Conservation (phyloP, 2,329 filamentous ascomycete species). For the Aureobasidium leucospermi region DNA sequence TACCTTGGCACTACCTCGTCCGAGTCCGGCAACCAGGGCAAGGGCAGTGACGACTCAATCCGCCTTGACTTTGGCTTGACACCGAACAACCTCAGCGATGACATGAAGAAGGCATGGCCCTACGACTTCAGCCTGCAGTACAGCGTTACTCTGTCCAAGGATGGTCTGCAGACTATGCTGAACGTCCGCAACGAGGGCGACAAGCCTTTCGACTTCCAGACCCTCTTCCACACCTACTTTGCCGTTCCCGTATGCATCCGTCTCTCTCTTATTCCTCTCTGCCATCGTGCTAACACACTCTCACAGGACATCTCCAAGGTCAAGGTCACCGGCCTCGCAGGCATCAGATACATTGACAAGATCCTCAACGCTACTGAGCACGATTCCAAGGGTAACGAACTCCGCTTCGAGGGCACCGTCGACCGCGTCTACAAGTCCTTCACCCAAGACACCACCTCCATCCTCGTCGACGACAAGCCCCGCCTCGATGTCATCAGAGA, state of each 20-base stretch:
- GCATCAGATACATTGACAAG: constrained; percentile 77
- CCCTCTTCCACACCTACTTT: constrained; percentile 87
- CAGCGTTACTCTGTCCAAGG: constrained; percentile 74
- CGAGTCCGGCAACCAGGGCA: constrained; percentile 43
- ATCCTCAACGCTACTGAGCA: constrained; percentile 56
- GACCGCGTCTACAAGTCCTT: constrained; percentile 77
- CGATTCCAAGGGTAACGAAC: constrained; percentile 55
- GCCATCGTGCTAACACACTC: neutral
- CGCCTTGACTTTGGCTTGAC: constrained; percentile 96
- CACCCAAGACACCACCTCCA: constrained; percentile 54
- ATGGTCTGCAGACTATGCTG: constrained; percentile 70
- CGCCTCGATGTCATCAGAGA: constrained; percentile 72
- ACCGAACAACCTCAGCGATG: constrained; percentile 60
- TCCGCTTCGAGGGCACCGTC: constrained; percentile 70
- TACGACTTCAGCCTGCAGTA: constrained; percentile 87
- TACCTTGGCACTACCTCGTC: constrained; percentile 82
- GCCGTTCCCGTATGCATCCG: constrained; percentile 57
- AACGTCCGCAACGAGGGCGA: constrained; percentile 84
- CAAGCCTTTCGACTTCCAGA: constrained; percentile 81
- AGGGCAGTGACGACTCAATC: constrained; percentile 56
- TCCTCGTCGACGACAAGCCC: constrained; percentile 56
- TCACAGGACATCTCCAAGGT: constrained; percentile 69
- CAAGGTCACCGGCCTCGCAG: constrained; percentile 67
- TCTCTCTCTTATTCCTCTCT: constrained; percentile 12
- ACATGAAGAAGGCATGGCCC: constrained; percentile 68